Evolutionary conservation across 495 filamentous ascomycete species (phyloP), one percentile per base, ranked within the genome.

Genomic region (Penicillium parvum): DNA sequence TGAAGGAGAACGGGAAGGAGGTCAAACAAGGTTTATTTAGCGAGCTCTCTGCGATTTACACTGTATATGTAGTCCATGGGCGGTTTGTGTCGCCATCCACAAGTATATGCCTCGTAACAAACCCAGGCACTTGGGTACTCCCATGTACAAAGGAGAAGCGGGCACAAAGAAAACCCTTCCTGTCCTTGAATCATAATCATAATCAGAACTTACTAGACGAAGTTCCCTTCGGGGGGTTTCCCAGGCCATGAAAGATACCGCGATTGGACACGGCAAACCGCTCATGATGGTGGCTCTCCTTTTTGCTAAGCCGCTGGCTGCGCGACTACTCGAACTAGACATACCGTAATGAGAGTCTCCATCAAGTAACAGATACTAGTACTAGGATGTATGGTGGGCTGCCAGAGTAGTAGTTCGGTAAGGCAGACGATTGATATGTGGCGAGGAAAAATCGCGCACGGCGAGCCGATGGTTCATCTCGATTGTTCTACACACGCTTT

Each of bases 371-470:
- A n/a, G n/a, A n/a, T n/a, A n/a, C n/a, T n/a, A n/a, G n/a, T n/a
- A n/a, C n/a, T n/a, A n/a, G n/a, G n/a, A n/a, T n/a, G n/a, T 35
- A 16, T 5, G n/a, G 12, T 18, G 18, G 32, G 32, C 12, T 35
- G 35, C 15, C 23, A 32, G 30, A 34, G 40, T 44, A 46, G 32
- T 14, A 34, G 40, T 41, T 37, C 37, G 38, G 20, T 17, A 26
- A 39, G 22, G 32, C 0, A n/a, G 23, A 39, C 36, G 25, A 9
- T 4, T 21, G 39, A 14, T 32, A 38, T 40, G 45, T 60, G 57
- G 53, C 21, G 35, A 50, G 27, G 38, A 60, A 49, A 57, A 60
- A 60, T 60, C 57, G 36, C 56, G 44, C 56, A 60, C 16, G 28
- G 27, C 35, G 22, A 38, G n/a, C 47, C 44, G 28, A 28, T 10